These are phyloP conservation scores for Diaporthe destruens DNA, from an alignment of 2,329 filamentous ascomycete species.

Conservation along the genomic window DNA sequence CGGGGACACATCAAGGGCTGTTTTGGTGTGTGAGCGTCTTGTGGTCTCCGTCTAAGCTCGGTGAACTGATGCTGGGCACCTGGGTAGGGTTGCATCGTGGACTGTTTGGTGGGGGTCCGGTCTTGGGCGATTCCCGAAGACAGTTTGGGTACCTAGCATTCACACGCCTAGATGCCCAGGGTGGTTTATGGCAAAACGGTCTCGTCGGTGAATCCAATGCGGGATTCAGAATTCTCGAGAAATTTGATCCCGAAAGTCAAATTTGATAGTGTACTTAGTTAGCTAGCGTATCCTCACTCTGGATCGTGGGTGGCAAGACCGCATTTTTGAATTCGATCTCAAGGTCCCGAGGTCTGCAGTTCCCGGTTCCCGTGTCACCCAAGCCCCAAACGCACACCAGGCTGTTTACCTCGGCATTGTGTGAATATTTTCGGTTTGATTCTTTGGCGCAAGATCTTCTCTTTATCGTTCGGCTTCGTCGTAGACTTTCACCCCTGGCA, in stretches of 20 bases:
- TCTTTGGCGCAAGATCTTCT: background rate
- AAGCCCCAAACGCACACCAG: background rate
- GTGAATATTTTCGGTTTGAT: too few species aligned
- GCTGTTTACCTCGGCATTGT: background rate
- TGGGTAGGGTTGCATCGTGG: background rate
- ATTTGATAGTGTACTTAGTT: background rate
- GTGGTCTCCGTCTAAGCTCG: background rate
- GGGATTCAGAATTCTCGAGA: background rate
- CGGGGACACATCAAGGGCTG: background rate
- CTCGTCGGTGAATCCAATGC: background rate
- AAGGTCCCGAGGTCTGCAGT: background rate
- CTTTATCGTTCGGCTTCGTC: background rate
- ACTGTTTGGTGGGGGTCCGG: background rate
- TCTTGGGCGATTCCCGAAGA: slow-evolving; percentile 1
- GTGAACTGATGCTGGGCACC: background rate
- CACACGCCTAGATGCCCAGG: background rate
- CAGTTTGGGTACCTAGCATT: background rate
- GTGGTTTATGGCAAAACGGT: background rate
- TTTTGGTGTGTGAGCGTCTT: background rate
- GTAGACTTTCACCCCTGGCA: background rate
- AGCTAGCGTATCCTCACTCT: background rate
- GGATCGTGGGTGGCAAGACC: slow-evolving; percentile 2
- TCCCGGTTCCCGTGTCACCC: background rate
- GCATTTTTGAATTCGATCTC: background rate
- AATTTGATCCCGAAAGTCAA: background rate